Percentiles rank a stretch among this genome's conserved stretches.
phyloP scores from a whole-genome alignment of 306 rosid species.

The Fragaria nilgerrensis region DNA sequence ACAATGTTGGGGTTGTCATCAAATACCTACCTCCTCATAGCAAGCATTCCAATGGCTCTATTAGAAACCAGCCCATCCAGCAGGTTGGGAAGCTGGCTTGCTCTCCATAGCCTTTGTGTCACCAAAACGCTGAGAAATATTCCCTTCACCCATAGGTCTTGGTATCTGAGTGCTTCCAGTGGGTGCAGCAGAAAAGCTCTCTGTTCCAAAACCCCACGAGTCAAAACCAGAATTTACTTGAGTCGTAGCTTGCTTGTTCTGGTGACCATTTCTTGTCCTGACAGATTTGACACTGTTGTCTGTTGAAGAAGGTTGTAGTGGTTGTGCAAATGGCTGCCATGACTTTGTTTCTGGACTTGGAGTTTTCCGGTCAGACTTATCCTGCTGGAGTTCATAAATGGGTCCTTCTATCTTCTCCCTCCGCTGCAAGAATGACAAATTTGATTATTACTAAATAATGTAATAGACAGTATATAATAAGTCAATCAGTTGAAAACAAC shows the following conservation, averaged over 20 bases:
- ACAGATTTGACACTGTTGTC: conserved; percentile 63
- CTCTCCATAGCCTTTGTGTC: conserved; percentile 47
- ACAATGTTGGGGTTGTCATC: not conserved
- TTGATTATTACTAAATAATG: not conserved
- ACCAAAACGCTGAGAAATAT: conserved; percentile 41
- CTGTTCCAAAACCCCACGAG: conserved; percentile 80
- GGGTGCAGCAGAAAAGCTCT: conserved; percentile 55
- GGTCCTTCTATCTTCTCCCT: conserved; percentile 27
- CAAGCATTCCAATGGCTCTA: conserved; percentile 17
- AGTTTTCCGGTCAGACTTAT: conserved; percentile 48
- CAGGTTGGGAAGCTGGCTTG: conserved; percentile 74
- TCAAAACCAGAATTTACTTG: conserved; percentile 48
- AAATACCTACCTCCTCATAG: conserved; percentile 14
- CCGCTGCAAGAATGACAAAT: conserved; percentile 1
- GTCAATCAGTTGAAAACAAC: conserved; percentile 13
- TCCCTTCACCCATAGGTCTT: conserved; percentile 45
- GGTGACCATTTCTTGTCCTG: conserved; percentile 59
- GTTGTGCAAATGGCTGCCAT: conserved; percentile 80
- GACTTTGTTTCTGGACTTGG: conserved; percentile 54
- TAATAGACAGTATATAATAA: conserved; percentile 8
- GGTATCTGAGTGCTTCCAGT: conserved; percentile 51
- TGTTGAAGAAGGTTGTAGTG: conserved; percentile 35
- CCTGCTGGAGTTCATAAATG: conserved; percentile 42
- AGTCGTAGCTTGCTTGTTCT: conserved; percentile 43
- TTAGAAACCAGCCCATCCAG: conserved; percentile 99